Conservation (phyloP, 768 basidiomycete species). For the Lactarius trivialis region DNA sequence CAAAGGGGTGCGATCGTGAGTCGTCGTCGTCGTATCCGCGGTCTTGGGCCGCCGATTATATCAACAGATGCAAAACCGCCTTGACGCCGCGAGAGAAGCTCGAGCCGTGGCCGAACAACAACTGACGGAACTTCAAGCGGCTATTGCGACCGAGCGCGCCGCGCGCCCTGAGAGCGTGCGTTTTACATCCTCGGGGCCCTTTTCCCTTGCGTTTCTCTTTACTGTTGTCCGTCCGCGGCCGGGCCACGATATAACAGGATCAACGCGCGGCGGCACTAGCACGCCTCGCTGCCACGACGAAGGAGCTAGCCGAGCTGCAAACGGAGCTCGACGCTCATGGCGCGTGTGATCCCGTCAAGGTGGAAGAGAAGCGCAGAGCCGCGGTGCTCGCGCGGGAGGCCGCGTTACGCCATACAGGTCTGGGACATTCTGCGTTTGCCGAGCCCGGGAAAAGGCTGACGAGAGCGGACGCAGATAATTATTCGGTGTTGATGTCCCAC, state of each 20-base stretch:
- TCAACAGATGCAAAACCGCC: conserved; percentile 51
- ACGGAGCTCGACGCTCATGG: conserved; percentile 72
- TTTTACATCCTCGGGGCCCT: background rate
- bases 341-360: conserved; percentile 75
- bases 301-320: conserved; percentile 46
- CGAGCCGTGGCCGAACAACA: conserved; percentile 40
- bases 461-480: conserved; percentile 51
- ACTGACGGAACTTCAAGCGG: conserved; percentile 41
- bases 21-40: too few species aligned
- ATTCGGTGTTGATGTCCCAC: conserved; percentile 54
- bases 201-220: background rate
- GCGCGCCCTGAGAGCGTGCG: conserved; percentile 54
- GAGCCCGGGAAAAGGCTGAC: background rate
- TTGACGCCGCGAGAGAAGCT: conserved; percentile 45
- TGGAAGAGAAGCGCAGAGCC: conserved; percentile 71
- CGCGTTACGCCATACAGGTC: conserved; percentile 84
- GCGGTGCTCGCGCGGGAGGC: conserved; percentile 77
- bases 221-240: background rate
- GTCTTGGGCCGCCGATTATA: background rate
- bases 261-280: conserved; percentile 48
- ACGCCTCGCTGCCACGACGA: conserved; percentile 42
- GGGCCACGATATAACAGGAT: conserved; percentile 35
- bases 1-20: conserved; percentile 71
- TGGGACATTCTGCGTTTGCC: too few species aligned
- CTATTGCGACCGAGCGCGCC: conserved; percentile 45